A percentile compares a stretch with the other conserved stretches of the same genome.
phyloP scores from a whole-genome alignment of 257 asterid genomes.

The Coffea eugenioides region DNA sequence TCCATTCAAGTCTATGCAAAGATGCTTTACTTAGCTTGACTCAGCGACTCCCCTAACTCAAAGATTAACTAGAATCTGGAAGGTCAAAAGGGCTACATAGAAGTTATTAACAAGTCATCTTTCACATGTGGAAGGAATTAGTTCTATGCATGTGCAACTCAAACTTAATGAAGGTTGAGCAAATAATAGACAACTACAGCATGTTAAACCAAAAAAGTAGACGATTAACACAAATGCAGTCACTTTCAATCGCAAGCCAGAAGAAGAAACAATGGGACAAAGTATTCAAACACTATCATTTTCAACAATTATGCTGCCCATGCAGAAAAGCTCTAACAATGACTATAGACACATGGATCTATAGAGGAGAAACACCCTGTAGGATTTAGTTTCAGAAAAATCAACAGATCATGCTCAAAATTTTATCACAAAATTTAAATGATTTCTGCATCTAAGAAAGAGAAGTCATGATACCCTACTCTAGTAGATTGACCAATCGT shows the following conservation, averaged over 20 bases:
- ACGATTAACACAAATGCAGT: no score
- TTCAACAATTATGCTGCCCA: no score
- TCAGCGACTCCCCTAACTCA: background rate
- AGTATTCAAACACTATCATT: no score
- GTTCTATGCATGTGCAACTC: no score
- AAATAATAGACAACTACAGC: background rate
- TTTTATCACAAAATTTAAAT: no score
- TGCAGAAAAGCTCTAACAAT: no score
- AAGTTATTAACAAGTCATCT: background rate
- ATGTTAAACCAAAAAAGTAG: background rate
- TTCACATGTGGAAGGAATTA: background rate
- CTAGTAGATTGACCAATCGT: slow-evolving; percentile 71
- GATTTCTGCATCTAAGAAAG: background rate
- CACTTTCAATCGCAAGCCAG: no score
- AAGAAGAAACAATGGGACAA: no score
- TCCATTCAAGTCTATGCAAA: background rate
- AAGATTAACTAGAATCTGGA: background rate
- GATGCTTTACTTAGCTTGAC: background rate
- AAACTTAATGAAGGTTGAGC: background rate
- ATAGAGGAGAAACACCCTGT: background rate
- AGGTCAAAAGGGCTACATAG: background rate
- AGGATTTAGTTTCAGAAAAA: background rate
- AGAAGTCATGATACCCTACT: slow-evolving; percentile 56
- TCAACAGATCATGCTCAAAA: background rate
- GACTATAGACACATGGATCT: no score